Base-by-base conservation (phyloP, 2,329 filamentous ascomycete genomes). In the Aphanocladium album region DNA sequence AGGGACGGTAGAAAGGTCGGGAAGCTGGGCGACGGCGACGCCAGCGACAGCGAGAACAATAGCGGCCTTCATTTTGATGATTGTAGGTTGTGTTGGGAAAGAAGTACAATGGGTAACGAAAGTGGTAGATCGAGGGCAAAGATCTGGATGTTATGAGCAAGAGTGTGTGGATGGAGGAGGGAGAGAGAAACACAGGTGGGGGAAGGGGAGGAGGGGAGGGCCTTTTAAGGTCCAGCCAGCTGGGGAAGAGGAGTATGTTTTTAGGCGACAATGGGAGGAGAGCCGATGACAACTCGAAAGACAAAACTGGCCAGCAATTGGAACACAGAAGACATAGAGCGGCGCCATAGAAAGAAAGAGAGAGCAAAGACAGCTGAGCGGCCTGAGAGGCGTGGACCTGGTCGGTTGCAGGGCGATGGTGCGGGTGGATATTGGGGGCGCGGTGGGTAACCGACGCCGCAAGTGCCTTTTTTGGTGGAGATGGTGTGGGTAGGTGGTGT, bases 61-160 rank as follows among this genome's bases (percentile, higher is more conserved):
- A 60, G 74, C 63, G 45, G 70, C 64, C 76, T 78, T 79, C 77
- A 79, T 79, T 21, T 66, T 77, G 71, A 63, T 27, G 59, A 27
- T 51, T 54, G 27, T 46, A 35, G 14, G 14, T 14, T 27, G 39
- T 54, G 62, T 55, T 53, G 23, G 21, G 60, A 33, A 50, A 25
- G 45, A 51, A n/a, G 47, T 33, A 12, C 16, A 8, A 23, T 41
- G 17, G 5, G 41, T 14, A 33, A 21, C 21, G n/a, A 30, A n/a
- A 47, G 12, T 46, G 9, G 39, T 41, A 19, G 37, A 53, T 53
- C 27, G 41, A 35, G n/a, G n/a, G n/a, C 12, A 41, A 21, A 51
- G 37, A 52, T 52, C 47, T 60, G 14, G 23, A 30, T 30, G 5
- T 30, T 30, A 30, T 51, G 33, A 5, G 8, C 7, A 21, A 4